A percentile compares a stretch with the other conserved stretches of the same genome.
Conservation (phyloP, 768 basidiomycete genomes). For the Mycena belliarum region DNA sequence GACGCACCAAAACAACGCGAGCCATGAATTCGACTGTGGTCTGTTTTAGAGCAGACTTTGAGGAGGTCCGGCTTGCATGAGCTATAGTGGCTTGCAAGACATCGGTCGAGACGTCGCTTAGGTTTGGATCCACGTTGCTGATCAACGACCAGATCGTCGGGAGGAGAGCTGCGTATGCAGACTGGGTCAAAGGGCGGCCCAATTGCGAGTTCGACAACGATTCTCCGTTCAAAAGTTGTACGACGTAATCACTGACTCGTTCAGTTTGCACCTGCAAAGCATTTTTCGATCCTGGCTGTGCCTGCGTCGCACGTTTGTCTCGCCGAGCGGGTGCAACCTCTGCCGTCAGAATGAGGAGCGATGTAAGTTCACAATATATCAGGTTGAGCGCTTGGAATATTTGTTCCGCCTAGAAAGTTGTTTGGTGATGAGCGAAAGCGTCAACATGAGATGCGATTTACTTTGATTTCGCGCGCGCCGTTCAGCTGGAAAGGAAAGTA, state of each 20-base stretch:
- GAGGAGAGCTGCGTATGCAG: constrained; percentile 64
- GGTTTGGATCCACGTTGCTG: constrained; percentile 40
- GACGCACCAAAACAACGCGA: constrained; percentile 65
- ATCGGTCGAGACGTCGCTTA: constrained; percentile 26
- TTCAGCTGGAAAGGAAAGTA: constrained; percentile 79
- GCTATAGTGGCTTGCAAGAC: constrained; percentile 61
- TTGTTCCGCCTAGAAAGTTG: constrained; percentile 56
- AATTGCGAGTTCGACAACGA: constrained; percentile 42
- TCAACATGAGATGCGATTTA: constrained; percentile 22
- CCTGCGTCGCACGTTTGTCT: constrained; percentile 24
- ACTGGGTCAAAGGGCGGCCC: constrained; percentile 52
- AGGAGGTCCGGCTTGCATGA: constrained; percentile 61
- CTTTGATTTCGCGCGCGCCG: constrained; percentile 60
- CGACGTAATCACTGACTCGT: constrained; percentile 61
- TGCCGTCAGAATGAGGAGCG: constrained; percentile 54
- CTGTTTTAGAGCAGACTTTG: constrained; percentile 65
- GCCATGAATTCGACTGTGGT: constrained; percentile 76
- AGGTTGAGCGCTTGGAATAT: constrained; percentile 71
- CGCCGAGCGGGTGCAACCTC: constrained; percentile 22
- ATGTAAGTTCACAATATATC: constrained; percentile 75
- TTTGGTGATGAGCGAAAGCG: constrained; percentile 1
- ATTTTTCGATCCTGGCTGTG: constrained; percentile 17
- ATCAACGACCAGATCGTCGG: constrained; percentile 81
- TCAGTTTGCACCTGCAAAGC: constrained; percentile 43
- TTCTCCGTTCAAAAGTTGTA: constrained; percentile 57